Percentiles rank a stretch among this genome's conserved stretches.
Evolutionary conservation across 257 asterid genomes (phyloP).

Genomic region (Solanum bulbocastanum): DNA sequence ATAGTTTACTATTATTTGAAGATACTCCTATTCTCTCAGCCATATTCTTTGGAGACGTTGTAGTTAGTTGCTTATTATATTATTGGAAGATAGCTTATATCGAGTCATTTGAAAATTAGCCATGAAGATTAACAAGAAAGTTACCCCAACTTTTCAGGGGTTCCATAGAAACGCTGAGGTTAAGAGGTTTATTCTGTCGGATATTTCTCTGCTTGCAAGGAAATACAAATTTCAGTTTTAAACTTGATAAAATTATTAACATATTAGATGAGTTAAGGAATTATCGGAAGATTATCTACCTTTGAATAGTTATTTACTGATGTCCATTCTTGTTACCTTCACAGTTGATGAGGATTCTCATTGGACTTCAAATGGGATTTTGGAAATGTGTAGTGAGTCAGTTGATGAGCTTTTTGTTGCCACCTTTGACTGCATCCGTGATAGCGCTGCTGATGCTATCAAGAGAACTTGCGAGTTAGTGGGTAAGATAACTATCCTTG

Average conservation of each 20-base stretch:
- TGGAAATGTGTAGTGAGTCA: conserved; percentile 45
- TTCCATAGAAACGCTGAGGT: neutral
- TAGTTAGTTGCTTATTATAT: neutral
- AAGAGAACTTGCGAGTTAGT: conserved; percentile 54
- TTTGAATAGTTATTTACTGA: neutral
- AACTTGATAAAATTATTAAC: neutral
- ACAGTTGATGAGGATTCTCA: conserved; percentile 34
- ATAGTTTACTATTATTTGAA: neutral
- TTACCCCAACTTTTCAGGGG: neutral
- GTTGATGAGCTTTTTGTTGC: conserved; percentile 91
- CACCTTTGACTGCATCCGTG: conserved; percentile 80
- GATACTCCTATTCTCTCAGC: neutral
- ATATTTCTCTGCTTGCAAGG: neutral
- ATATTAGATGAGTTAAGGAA: neutral
- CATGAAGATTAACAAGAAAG: neutral
- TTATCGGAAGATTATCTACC: neutral
- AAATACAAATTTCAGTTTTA: neutral
- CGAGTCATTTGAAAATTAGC: neutral
- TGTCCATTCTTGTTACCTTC: conserved; percentile 18
- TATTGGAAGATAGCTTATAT: neutral
- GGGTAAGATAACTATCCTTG: conserved; percentile 33
- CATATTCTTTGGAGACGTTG: neutral
- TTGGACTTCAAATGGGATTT: conserved; percentile 28
- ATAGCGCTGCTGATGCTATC: conserved; percentile 65
- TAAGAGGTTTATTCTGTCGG: neutral